Evolutionary conservation across 1,284 basidiomycete genomes (phyloP), one percentile per base, ranked within the genome.

Genomic region (Mycocalia duriaeana): DNA sequence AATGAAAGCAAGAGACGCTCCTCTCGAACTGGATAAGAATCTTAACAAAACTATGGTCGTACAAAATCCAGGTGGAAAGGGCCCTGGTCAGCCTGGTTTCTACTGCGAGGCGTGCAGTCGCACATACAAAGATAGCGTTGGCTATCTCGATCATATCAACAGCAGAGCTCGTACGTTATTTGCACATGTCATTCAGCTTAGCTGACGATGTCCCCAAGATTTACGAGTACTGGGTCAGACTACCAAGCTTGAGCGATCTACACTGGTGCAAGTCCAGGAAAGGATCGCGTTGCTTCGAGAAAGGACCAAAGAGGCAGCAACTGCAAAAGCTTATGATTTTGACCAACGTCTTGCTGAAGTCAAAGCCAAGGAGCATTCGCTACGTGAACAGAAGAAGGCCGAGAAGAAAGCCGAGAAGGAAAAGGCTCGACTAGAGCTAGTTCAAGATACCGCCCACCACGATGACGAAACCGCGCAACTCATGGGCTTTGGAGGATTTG

Each of bases 101-200:
- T 89, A 82, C 64, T 97, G 94, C 60, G 92, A 94, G 59, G 71
- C 87, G 7, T 97, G 94, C 64, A 87, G 82, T 56, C 75, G 91
- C 55, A 96, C 90, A 18, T 91, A 92, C 67, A 97, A 96, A 67
- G 95, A 99, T 62, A 94, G 85, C 50, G 78, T 87, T 22, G 89
- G 84, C 1, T 99, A 98, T 64, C 73, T 99, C 43, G 95, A 99
- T 65, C 96, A 99, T 64, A 82, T 99, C 48, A 99, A 99, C 66
- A 86, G 91, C 42, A 79, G 94, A 70, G 83, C 85, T 51, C 96
- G 94, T 96, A 65, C 63, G 91, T 82, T 24, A 34, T 22, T 11
- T 44, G 19, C 53, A 3, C 50, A 25, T 42, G 9, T 20, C 42
- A n/a, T 46, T 23, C 25, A 25, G 34, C 8, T n/a, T 25, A 40